Evolutionary conservation across 2,329 filamentous ascomycete species (phyloP).

Genomic region (Diaporthe nobilis): DNA sequence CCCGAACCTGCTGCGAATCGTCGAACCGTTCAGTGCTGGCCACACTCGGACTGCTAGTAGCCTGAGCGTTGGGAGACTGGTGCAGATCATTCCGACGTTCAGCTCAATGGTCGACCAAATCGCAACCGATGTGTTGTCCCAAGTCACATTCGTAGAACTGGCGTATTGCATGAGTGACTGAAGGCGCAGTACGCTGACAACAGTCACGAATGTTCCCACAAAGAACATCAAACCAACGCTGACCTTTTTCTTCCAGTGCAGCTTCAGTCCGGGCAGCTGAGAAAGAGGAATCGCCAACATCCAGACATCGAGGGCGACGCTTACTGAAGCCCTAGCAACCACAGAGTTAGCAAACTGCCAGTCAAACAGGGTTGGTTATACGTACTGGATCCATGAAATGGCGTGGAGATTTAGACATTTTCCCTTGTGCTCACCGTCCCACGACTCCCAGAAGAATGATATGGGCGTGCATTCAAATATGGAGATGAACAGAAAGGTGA

Average conservation of each 20-base stretch:
- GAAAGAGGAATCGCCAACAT: constrained; percentile 59
- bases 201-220: constrained; percentile 56
- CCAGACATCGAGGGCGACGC: constrained; percentile 58
- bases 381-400: constrained; percentile 52
- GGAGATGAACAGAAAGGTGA: constrained; percentile 51
- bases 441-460: constrained; percentile 57
- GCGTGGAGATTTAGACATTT: constrained; percentile 57
- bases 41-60: neutral
- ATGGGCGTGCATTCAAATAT: constrained; percentile 58
- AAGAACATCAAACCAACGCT: constrained; percentile 59
- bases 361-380: too few species aligned
- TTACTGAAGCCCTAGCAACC: constrained; percentile 55
- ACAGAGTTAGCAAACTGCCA: neutral
- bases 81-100: constrained; percentile 53
- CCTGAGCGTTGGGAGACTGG: constrained; percentile 30
- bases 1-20: constrained; percentile 16
- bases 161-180: constrained; percentile 48
- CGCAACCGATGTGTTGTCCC: constrained; percentile 49
- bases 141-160: constrained; percentile 49
- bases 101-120: constrained; percentile 54
- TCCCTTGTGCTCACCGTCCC: constrained; percentile 57
- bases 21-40: constrained; percentile 8
- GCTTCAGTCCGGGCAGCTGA: constrained; percentile 52
- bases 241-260: constrained; percentile 59
- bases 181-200: constrained; percentile 52